phyloP scores from a whole-genome alignment of 768 basidiomycete species.

The Mrakia frigida region DNA sequence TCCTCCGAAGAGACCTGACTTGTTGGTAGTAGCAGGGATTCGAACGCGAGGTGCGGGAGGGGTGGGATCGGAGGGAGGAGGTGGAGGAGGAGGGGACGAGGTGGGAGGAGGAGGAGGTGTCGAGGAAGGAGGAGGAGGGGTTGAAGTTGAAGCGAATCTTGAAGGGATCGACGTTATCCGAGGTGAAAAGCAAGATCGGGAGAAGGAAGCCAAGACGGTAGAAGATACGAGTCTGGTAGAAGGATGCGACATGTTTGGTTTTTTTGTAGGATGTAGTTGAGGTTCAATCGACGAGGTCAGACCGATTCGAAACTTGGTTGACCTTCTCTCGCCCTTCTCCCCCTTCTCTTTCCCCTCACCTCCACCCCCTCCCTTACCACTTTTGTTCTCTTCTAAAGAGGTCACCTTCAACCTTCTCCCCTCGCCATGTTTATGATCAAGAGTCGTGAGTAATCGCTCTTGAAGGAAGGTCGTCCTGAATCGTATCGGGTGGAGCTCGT shows the following conservation, averaged over 20 bases:
- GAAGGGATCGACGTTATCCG: background rate
- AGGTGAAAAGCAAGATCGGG: background rate
- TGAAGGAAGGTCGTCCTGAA: background rate
- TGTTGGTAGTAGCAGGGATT: background rate
- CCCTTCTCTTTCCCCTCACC: background rate
- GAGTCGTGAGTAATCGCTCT: slow-evolving; percentile 56
- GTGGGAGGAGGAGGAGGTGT: background rate
- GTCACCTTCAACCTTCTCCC: slow-evolving; percentile 28
- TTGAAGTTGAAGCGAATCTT: background rate
- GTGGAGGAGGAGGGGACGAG: background rate
- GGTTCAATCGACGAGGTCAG: background rate
- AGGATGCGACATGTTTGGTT: background rate
- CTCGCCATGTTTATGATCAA: slow-evolving; percentile 73
- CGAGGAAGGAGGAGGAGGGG: background rate
- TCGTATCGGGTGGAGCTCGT: slow-evolving; percentile 43
- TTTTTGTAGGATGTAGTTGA: background rate
- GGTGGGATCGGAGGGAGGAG: background rate
- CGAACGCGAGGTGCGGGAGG: background rate
- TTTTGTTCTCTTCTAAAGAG: background rate
- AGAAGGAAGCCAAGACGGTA: background rate
- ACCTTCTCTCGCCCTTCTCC: background rate
- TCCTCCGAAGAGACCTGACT: background rate
- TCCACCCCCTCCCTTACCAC: background rate
- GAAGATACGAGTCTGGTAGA: background rate
- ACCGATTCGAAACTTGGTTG: too few species aligned